A percentile compares a stretch with the other conserved stretches of the same genome.
These are phyloP conservation scores for Uronychia setigera DNA, from an alignment of 73 alveolate species.

Conservation along the genomic window DNA sequence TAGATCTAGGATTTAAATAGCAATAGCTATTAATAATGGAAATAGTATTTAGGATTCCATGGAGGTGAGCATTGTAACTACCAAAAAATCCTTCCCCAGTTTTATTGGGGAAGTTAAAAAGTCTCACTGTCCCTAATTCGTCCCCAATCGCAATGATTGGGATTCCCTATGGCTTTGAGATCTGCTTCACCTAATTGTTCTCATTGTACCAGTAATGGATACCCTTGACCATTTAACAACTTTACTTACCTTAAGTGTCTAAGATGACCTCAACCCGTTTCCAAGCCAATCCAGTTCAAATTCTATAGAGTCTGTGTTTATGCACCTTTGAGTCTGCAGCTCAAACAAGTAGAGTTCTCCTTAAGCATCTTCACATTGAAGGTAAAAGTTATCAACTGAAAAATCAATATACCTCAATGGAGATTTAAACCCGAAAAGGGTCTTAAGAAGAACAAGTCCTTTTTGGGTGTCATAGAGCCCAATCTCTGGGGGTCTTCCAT, in stretches of 20 bases:
- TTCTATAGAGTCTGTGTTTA: conserved; percentile 72
- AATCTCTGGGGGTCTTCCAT: conserved; percentile 72
- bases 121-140: conserved; percentile 90
- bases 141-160: conserved; percentile 93
- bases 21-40: too few relatives aligned
- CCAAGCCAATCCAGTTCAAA: conserved; percentile 97
- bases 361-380: conserved; percentile 75
- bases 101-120: conserved; percentile 78
- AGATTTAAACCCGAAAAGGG: conserved; percentile 69
- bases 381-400: conserved; percentile 79
- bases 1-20: too few relatives aligned
- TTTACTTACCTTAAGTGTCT: conserved; percentile 79
- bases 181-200: conserved; percentile 76
- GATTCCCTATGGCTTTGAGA: conserved; percentile 79
- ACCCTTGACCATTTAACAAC: too few relatives aligned
- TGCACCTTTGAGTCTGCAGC: conserved; percentile 53
- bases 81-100: conserved; percentile 76
- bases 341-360: conserved; percentile 77
- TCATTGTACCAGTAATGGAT: conserved; percentile 88
- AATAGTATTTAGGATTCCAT: too few relatives aligned
- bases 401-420: conserved; percentile 78
- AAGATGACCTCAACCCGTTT: conserved; percentile 90
- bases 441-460: conserved; percentile 61
- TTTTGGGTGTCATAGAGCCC: conserved; percentile 67
- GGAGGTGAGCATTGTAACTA: conserved; percentile 91